These are phyloP conservation scores for Macrocybe gigantea DNA, from an alignment of 768 basidiomycete species.

Conservation along the genomic window DNA sequence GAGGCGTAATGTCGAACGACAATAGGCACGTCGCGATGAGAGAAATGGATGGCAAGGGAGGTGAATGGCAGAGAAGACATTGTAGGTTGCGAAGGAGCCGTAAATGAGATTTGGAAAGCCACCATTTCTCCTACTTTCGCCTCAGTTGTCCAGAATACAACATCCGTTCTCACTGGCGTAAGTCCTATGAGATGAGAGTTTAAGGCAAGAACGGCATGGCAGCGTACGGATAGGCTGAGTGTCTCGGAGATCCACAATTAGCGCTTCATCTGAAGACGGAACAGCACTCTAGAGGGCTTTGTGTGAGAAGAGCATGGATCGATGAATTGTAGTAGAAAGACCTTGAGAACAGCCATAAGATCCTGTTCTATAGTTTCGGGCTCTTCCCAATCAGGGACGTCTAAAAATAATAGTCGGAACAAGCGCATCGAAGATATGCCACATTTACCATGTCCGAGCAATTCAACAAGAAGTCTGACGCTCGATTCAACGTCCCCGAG, in stretches of 20 bases:
- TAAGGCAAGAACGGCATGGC: constrained; percentile 1
- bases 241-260: constrained; percentile 61
- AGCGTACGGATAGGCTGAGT: constrained; percentile 57
- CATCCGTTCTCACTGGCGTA: constrained; percentile 51
- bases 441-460: constrained; percentile 68
- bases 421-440: neutral
- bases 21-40: constrained; percentile 38
- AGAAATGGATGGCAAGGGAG: constrained; percentile 55
- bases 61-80: constrained; percentile 59
- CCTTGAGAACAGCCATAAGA: constrained; percentile 67
- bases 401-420: neutral
- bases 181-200: constrained; percentile 5
- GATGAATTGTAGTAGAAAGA: constrained; percentile 19
- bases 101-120: constrained; percentile 71
- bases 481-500: constrained; percentile 74
- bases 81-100: constrained; percentile 40
- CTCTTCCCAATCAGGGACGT: constrained; percentile 35
- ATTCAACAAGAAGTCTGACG: constrained; percentile 73
- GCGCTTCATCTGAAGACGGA: constrained; percentile 50
- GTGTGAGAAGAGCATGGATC: neutral
- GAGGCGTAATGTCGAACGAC: constrained; percentile 38
- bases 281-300: constrained; percentile 53
- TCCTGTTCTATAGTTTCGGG: constrained; percentile 61
- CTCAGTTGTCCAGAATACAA: constrained; percentile 68
- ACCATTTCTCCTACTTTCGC: constrained; percentile 54